Percentiles rank a stretch among this genome's conserved stretches.
Evolutionary conservation across 2,329 filamentous ascomycete species (phyloP).

Genomic region (Colletotrichum cordylinicola): DNA sequence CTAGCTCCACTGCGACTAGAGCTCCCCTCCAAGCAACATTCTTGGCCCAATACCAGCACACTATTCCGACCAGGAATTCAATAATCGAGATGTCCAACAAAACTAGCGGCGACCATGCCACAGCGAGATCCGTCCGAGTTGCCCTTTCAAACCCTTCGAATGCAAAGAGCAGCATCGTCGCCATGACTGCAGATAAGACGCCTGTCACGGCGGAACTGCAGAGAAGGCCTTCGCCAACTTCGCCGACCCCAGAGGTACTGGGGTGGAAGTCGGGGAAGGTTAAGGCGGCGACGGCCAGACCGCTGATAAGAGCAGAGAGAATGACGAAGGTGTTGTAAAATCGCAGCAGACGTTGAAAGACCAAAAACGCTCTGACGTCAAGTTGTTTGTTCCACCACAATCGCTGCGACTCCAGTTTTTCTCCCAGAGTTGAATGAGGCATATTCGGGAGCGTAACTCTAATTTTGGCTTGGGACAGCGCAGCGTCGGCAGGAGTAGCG

Average conservation of each 20-base stretch:
- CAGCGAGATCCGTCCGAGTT: background rate
- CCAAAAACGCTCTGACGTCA: background rate
- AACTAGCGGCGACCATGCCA: background rate
- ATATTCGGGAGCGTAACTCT: background rate
- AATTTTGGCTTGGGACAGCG: background rate
- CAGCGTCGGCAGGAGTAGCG: background rate
- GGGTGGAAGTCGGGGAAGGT: background rate
- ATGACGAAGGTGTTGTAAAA: background rate
- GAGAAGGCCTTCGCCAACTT: background rate
- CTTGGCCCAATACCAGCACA: background rate
- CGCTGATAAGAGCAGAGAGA: background rate
- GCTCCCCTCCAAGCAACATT: background rate
- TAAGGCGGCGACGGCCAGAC: background rate
- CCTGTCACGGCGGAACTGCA: background rate
- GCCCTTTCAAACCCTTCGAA: background rate
- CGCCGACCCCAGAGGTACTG: background rate
- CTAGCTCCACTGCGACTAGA: background rate
- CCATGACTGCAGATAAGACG: background rate
- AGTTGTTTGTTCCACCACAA: background rate
- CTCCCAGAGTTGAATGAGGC: background rate
- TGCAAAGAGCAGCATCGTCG: background rate
- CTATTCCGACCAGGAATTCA: background rate
- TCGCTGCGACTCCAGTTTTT: background rate
- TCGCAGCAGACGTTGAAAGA: background rate
- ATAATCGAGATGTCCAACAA: background rate